phyloP scores from a whole-genome alignment of 2,329 filamentous ascomycete species.

The Sporothrix humicola region DNA sequence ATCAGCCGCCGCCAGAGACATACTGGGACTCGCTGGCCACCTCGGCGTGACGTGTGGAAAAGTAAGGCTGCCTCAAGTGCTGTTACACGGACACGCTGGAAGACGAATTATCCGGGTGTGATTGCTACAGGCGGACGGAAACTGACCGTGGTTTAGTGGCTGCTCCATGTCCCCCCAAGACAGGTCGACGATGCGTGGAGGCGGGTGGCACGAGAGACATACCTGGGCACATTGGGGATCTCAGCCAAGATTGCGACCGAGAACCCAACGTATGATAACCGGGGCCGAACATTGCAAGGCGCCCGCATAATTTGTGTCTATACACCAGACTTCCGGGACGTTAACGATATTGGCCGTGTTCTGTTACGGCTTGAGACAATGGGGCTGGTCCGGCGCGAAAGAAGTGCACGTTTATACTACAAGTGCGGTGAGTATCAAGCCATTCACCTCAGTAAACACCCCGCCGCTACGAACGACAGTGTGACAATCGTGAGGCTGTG shows the following conservation, averaged over 20 bases:
- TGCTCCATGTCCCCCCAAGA: constrained; percentile 66
- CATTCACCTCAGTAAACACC: background rate
- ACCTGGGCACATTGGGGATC: constrained; percentile 71
- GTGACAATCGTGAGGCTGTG: background rate
- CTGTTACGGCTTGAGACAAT: constrained; percentile 66
- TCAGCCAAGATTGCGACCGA: constrained; percentile 74
- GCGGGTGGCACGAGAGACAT: constrained; percentile 68
- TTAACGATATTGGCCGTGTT: constrained; percentile 71
- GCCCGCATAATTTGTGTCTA: constrained; percentile 76
- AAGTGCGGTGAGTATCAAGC: constrained; percentile 66
- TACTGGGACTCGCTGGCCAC: constrained; percentile 66
- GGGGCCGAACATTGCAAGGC: constrained; percentile 51
- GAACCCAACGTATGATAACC: constrained; percentile 43
- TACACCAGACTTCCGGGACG: constrained; percentile 74
- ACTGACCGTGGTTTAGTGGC: constrained; percentile 62
- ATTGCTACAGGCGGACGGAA: background rate
- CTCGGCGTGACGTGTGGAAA: constrained; percentile 69
- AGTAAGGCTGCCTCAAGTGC: constrained; percentile 47
- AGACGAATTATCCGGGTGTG: no score
- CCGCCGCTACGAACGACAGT: background rate
- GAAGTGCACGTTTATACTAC: constrained; percentile 69
- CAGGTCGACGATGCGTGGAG: constrained; percentile 70
- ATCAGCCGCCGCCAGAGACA: constrained; percentile 56
- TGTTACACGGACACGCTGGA: background rate
- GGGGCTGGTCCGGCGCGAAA: constrained; percentile 58